Conservation (phyloP, 2,329 filamentous ascomycete genomes). For the Penicillium sp. region DNA sequence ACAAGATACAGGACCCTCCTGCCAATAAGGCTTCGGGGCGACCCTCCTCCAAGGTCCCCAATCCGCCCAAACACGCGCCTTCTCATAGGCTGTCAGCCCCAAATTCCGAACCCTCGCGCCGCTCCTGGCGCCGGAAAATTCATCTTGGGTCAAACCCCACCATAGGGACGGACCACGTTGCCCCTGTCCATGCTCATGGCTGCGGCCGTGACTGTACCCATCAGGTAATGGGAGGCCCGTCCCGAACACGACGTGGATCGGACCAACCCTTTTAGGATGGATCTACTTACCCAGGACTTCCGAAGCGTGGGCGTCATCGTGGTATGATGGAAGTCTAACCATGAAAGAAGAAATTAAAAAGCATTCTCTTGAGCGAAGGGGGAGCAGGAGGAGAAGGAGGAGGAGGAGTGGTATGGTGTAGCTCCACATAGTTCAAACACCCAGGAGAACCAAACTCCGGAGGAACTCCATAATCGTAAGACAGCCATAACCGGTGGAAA, state of each 20-base stretch:
- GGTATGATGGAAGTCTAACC: not conserved
- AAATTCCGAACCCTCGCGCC: constrained; percentile 16
- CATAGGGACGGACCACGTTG: not conserved
- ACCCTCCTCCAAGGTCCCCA: constrained; percentile 30
- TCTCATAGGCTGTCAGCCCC: constrained; percentile 22
- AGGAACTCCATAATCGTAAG: constrained; percentile 15
- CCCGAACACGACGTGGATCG: constrained; percentile 20
- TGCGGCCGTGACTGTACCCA: constrained; percentile 15
- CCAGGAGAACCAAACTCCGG: not conserved
- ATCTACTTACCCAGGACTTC: constrained; percentile 10
- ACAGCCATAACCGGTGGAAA: not conserved
- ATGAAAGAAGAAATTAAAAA: not conserved
- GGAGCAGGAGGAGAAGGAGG: too few species aligned
- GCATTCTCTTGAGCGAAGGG: not conserved
- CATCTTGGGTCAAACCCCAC: constrained; percentile 3
- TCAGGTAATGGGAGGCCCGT: constrained; percentile 25
- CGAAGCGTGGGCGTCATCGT: constrained; percentile 10
- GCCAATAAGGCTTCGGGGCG: constrained; percentile 22
- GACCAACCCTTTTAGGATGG: constrained; percentile 1
- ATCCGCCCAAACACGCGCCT: constrained; percentile 15
- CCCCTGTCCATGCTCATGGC: not conserved
- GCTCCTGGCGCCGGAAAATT: constrained; percentile 27
- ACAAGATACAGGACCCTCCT: constrained; percentile 11
- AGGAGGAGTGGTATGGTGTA: constrained; percentile 2
- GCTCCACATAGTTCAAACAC: constrained; percentile 11